Conservation (phyloP, 83 land plant species). For the Picea abies region DNA sequence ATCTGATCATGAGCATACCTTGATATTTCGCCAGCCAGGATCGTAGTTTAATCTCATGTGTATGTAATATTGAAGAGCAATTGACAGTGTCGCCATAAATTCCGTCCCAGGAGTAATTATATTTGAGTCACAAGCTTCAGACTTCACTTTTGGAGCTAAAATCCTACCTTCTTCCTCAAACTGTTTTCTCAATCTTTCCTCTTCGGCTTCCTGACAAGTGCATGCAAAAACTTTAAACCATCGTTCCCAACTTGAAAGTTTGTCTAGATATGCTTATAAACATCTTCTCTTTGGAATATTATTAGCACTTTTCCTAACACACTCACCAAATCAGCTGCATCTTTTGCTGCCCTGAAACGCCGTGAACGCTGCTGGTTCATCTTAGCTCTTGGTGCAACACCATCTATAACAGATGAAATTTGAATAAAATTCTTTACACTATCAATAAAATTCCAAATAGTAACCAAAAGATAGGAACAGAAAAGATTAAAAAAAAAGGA, state of each 20-base stretch:
- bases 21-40: constrained; percentile 67
- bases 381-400: constrained; percentile 75
- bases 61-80: constrained; percentile 64
- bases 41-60: constrained; percentile 54
- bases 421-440: too few relatives aligned
- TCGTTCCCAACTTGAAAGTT: too few relatives aligned
- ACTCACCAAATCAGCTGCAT: constrained; percentile 42
- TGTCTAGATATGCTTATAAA: too few relatives aligned
- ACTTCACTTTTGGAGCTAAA: constrained; percentile 24
- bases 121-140: constrained; percentile 55
- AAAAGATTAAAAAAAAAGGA: too few relatives aligned
- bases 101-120: constrained; percentile 79
- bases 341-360: constrained; percentile 69
- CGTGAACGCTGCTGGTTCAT: constrained; percentile 77
- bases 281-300: too few relatives aligned
- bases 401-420: constrained; percentile 32
- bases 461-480: too few relatives aligned
- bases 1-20: constrained; percentile 24
- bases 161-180: constrained; percentile 32
- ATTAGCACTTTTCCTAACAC: too few relatives aligned
- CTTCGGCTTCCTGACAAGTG: constrained; percentile 41
- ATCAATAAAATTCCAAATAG: too few relatives aligned
- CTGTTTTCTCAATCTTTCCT: constrained; percentile 39
- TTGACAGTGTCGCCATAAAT: constrained; percentile 64
- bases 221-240: too few relatives aligned